These are phyloP conservation scores for Flaveria linearis DNA, from an alignment of 129 eudicot species.

Conservation along the genomic window DNA sequence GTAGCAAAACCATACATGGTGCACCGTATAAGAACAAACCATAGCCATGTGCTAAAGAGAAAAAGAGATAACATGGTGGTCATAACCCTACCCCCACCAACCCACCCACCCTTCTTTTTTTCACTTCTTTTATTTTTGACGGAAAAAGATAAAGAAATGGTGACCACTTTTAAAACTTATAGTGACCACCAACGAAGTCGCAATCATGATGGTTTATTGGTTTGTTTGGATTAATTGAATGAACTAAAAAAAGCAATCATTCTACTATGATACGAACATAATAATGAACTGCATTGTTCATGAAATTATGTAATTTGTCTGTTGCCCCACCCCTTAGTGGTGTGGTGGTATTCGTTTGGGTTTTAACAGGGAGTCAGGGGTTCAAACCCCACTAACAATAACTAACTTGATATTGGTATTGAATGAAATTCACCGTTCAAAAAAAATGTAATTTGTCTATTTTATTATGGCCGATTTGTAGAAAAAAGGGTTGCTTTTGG, in stretches of 20 bases:
- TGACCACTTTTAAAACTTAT: not conserved
- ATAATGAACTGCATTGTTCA: not conserved
- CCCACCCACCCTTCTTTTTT: not conserved
- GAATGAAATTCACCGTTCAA: no score
- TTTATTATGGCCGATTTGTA: no score
- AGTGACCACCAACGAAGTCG: constrained; percentile 11
- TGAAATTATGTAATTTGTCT: no score
- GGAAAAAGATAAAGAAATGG: constrained; percentile 6
- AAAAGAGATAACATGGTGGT: constrained; percentile 28
- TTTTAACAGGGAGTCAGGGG: no score
- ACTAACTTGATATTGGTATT: no score
- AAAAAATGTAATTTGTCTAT: no score
- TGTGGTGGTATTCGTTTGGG: no score
- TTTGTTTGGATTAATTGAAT: not conserved
- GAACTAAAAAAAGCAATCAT: constrained; percentile 13
- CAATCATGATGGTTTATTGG: constrained; percentile 1
- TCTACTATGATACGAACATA: not conserved
- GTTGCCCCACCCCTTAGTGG: no score
- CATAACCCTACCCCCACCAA: constrained; percentile 33
- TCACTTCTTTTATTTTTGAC: not conserved
- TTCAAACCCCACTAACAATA: no score
- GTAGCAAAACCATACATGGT: constrained; percentile 29
- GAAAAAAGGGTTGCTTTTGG: no score
- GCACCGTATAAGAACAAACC: constrained; percentile 34
- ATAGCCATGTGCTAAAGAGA: constrained; percentile 33